A percentile compares a stretch with the other conserved stretches of the same genome.
Conservation (phyloP, 164 flowering plant genomes). For the Vitis cinerea region DNA sequence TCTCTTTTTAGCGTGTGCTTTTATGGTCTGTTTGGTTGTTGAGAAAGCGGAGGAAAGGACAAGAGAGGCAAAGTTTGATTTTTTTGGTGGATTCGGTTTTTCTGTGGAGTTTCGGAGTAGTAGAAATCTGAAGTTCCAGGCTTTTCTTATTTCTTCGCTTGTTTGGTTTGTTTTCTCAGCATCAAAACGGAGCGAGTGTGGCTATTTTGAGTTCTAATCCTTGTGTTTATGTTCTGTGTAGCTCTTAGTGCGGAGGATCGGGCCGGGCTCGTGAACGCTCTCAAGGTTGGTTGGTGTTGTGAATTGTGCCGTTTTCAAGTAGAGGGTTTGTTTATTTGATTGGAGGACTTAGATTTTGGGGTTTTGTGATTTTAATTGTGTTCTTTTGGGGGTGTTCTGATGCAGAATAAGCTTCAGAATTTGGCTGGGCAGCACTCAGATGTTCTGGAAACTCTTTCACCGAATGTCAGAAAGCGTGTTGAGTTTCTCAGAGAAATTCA, state of each 20-base stretch:
- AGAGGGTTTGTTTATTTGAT: too few species aligned
- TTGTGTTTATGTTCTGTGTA: constrained; percentile 7
- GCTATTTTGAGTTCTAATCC: too few species aligned
- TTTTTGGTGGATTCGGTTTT: background rate
- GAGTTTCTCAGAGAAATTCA: constrained; percentile 71
- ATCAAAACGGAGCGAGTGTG: too few species aligned
- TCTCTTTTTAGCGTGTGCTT: too few species aligned
- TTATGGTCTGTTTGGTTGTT: too few species aligned
- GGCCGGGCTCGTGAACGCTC: constrained; percentile 55
- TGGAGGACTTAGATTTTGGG: background rate
- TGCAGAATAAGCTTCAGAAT: constrained; percentile 64
- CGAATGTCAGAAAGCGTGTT: constrained; percentile 65
- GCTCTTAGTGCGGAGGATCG: constrained; percentile 60
- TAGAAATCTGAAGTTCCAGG: too few species aligned
- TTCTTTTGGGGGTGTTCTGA: background rate
- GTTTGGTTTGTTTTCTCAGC: too few species aligned
- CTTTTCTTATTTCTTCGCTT: too few species aligned
- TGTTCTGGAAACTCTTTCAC: constrained; percentile 54
- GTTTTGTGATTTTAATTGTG: background rate
- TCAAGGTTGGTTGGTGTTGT: constrained; percentile 43
- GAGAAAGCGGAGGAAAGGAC: too few species aligned
- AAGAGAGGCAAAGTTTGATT: too few species aligned
- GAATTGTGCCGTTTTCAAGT: background rate
- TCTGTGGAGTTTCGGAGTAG: background rate
- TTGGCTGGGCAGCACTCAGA: constrained; percentile 62